Evolutionary conservation across 371 early-diverging fungal genomes (phyloP), one percentile per base, ranked within the genome.

Genomic region (Lichtheimia ramosa): DNA sequence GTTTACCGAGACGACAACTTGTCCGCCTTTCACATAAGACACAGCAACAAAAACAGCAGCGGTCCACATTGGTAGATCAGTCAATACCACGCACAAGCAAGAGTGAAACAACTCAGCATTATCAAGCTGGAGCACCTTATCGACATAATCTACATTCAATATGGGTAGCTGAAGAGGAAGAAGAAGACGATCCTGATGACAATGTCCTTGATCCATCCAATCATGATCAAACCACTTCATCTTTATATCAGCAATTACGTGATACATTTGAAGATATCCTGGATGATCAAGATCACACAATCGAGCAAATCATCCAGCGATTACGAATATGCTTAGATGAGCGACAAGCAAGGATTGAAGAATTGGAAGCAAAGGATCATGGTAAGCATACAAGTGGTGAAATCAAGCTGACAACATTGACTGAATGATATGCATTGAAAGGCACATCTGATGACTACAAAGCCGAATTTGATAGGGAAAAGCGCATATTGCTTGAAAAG

Each of bases 391-490:
- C 14, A 3, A 42, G 15, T 18, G n/a, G 25, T 54, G 49, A 14
- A 52, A 0, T 23, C 20, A 43, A 24, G 28, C 5, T n/a, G 23
- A 54, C 28, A 39, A 18, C 48, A 54, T 24, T 14, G 23, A 39
- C 16, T 16, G n/a, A 14, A 23, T 41, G 42, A 5, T 54, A 39
- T 42, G n/a, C 3, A 15, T 41, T 34, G 34, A 10, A 34, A 34
- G 34, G 34, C 2, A 34, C 34, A 39, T 14, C 52, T 25, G 27
- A 23, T 42, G 52, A 56, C 27, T 39, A 46, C 23, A 59, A 42
- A 18, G 27, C 15, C 15, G 48, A 64, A 28, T 59, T 64, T 40
- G 64, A 64, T 43, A 7, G 28, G 24, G 61, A 65, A 39, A 65
- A 60, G 25, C 61, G 42, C 16, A 43, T 57, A 3, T 28, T 65